Evolutionary conservation across 179 eudicot genomes (phyloP), one percentile per base, ranked within the genome.

Genomic region (Beta macrorhiza): DNA sequence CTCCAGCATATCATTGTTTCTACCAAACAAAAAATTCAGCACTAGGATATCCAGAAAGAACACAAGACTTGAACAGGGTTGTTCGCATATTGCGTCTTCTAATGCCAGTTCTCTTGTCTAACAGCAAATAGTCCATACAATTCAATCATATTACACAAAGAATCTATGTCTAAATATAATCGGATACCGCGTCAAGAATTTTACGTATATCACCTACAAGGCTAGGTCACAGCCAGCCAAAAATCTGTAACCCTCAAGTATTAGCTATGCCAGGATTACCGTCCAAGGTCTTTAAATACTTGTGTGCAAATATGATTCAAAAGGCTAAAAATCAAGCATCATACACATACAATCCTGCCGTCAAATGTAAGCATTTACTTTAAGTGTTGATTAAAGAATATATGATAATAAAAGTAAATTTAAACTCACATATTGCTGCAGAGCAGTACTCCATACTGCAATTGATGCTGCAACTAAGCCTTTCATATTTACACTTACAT

Each of bases 401-500:
- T 29, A 13, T 49, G 22, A 16, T 11, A 32, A 45, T 58, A 22
- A 22, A 44, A 19, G 55, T 7, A 42, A 72, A 77, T 53, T 25
- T 56, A 3, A 82, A 87, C 91, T 88, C 90, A 94, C 97, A 89
- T 94, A 94, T 77, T 92, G 98, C 82, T 94, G 98, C 79, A 94
- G 85, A 74, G 97, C 78, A 52, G 97, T 94, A 69, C 97, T 94
- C 95, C 93, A 94, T 13, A 94, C 96, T 74, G 98, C 98, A 79
- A 92, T 71, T 57, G 89, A 87, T 15, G 98, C 97, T 83, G 98
- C 98, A 79, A 92, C 29, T 74, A 92, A 92, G 68, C 98, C 98
- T 86, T 84, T 92, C 75, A 92, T 29, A 85, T 93, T 93, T 75
- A 93, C 93, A 87, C 95, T 92, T 86, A 93, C 97, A 82, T 93